phyloP scores from a whole-genome alignment of 1,139 yeast genomes.

The Torulaspora globosa region DNA sequence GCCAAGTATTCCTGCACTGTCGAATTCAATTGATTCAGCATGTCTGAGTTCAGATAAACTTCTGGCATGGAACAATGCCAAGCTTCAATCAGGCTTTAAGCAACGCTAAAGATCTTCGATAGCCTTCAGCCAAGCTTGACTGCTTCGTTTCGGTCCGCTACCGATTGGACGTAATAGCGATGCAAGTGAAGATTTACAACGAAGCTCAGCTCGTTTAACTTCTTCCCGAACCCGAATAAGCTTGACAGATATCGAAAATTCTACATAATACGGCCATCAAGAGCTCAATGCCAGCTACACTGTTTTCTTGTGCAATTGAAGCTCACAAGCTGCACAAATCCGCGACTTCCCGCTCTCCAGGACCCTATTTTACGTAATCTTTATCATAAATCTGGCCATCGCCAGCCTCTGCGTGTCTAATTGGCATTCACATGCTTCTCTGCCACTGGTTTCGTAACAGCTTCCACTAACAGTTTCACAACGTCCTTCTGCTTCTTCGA shows the following conservation, averaged over 20 bases:
- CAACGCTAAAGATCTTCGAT: background rate
- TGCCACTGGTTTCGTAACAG: constrained; percentile 75
- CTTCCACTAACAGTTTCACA: constrained; percentile 69
- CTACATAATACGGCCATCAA: background rate
- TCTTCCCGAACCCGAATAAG: constrained; percentile 2
- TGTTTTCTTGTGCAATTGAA: background rate
- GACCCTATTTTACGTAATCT: constrained; percentile 1
- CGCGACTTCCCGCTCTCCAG: background rate
- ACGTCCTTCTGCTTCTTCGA: constrained; percentile 62
- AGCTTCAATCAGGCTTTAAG: background rate
- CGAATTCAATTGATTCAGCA: constrained; percentile 30
- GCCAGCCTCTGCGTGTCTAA: constrained; percentile 4
- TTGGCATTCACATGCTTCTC: constrained; percentile 75
- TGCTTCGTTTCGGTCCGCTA: constrained; percentile 4
- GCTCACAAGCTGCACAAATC: background rate
- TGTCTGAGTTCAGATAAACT: constrained; percentile 25
- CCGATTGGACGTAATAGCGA: background rate
- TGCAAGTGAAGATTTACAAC: background rate
- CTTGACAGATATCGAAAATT: background rate
- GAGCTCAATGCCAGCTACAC: background rate
- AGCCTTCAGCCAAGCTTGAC: background rate
- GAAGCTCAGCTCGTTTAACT: constrained; percentile 4
- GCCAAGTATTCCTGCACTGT: constrained; percentile 25
- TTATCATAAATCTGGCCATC: constrained; percentile 4
- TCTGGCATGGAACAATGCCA: constrained; percentile 21